Evolutionary conservation across 331 rosid species (phyloP).

Genomic region (Quercus tomentella): DNA sequence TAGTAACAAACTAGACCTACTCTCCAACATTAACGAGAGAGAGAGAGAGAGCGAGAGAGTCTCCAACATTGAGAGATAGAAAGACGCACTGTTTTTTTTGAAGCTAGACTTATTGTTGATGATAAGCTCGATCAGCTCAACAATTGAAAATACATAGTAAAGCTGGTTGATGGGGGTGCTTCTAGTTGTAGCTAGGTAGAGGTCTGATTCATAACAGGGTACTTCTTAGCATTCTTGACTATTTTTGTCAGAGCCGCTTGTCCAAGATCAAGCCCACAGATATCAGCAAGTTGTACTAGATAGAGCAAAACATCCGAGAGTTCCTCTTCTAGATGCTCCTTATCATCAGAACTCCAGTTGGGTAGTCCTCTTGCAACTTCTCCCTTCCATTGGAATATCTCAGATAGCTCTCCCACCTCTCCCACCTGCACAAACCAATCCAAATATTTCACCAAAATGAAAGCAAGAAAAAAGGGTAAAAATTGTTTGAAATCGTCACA

Average conservation of each 20-base stretch:
- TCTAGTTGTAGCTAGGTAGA: conserved; percentile 5
- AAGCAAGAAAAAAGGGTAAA: neutral
- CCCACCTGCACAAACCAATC: conserved; percentile 48
- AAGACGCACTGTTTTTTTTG: too few relatives aligned
- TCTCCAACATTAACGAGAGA: too few relatives aligned
- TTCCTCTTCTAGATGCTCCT: conserved; percentile 75
- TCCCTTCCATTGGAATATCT: conserved; percentile 89
- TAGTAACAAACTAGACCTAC: too few relatives aligned
- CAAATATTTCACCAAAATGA: neutral
- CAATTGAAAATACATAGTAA: too few relatives aligned
- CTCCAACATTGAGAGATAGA: too few relatives aligned
- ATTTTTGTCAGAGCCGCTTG: conserved; percentile 71
- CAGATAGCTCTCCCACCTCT: conserved; percentile 80
- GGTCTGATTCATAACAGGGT: conserved; percentile 34
- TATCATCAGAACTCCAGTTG: conserved; percentile 67
- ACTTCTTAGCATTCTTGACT: conserved; percentile 60
- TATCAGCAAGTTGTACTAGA: conserved; percentile 68
- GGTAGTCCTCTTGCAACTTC: conserved; percentile 84
- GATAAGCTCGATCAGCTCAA: too few relatives aligned
- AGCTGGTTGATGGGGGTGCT: too few relatives aligned
- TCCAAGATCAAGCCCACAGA: conserved; percentile 74
- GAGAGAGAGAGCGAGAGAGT: too few relatives aligned
- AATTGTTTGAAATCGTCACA: too few relatives aligned
- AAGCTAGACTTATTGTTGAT: too few relatives aligned
- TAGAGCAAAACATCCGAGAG: conserved; percentile 78